Base-by-base conservation (phyloP, 345 rosid species). In the Aethionema arabicum region DNA sequence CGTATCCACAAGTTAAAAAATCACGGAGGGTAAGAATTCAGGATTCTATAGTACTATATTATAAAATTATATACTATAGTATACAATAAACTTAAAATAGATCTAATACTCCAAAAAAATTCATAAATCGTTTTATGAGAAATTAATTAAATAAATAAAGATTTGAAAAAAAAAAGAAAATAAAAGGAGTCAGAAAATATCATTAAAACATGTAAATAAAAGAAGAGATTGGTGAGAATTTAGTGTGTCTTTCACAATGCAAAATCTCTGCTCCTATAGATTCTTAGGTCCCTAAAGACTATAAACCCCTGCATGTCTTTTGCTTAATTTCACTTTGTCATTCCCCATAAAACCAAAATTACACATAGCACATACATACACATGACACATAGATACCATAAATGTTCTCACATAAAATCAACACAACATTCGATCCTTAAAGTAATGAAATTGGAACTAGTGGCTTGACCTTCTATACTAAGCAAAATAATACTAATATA, bases 221-320 rank as follows among this genome's bases (percentile, higher is more conserved):
- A 41, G 64, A 56, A 49, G 59, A 70, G 51, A 55, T 69, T 54
- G 63, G 63, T 37, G 74, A 49, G 48, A 33, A 64, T 32, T 43
- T 27, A 42, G 38, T 32, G 10, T 59, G 16, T 51, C 16, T 51
- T 63, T 69, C 74, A 40, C 74, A 52, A 63, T 69, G 59, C 74
- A 63, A 63, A 21, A 56, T 56, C 39, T 70, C 64, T 63, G 69
- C 64, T 63, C 59, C 74, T 70, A 63, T 63, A 63, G 69, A 70
- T 63, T 42, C 35, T 5, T 70, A 70, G 69, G 69, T 70, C 46
- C 65, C 74, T 63, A 56, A 32, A 50, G 54, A 56, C 65, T 63
- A 58, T 56, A 59, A 70, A 63, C 65, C 60, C 47, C 63, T 70
- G 74, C 74, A 70, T 70, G 69, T 70, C 74, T 70, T 70, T 70